A percentile compares a stretch with the other conserved stretches of the same genome.
Conservation (phyloP, 179 eudicot species). For the Patellifolia procumbens region DNA sequence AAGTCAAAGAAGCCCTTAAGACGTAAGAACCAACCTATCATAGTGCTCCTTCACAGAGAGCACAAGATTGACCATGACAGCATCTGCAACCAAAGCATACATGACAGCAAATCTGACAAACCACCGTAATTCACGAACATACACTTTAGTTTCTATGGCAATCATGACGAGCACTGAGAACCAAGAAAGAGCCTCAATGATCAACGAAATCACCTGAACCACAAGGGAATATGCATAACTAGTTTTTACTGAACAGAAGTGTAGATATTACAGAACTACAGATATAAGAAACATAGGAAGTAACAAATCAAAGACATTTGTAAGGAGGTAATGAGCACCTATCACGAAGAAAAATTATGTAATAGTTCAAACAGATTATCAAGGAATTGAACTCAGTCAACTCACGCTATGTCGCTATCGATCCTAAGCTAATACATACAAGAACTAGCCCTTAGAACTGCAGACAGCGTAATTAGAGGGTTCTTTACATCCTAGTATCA, state of each 20-base stretch:
- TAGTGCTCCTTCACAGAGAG: constrained; percentile 61
- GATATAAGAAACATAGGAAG: background rate
- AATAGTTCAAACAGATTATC: background rate
- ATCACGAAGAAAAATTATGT: too few relatives aligned
- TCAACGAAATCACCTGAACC: constrained; percentile 58
- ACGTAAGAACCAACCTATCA: constrained; percentile 47
- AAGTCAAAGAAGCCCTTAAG: background rate
- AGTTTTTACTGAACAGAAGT: background rate
- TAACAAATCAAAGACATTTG: background rate
- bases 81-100: constrained; percentile 75
- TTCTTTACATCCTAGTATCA: too few relatives aligned
- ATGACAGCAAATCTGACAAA: constrained; percentile 68
- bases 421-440: background rate
- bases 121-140: constrained; percentile 76
- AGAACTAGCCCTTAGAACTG: too few relatives aligned
- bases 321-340: too few relatives aligned
- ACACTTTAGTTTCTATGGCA: constrained; percentile 62
- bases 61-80: constrained; percentile 63
- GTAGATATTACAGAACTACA: background rate
- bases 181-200: constrained; percentile 70
- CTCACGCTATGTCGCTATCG: too few relatives aligned
- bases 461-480: too few relatives aligned
- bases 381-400: background rate
- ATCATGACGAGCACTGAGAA: constrained; percentile 64
- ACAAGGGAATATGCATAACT: constrained; percentile 14